These are phyloP conservation scores for Sclerotiophoma versabilis DNA, from an alignment of 2,329 filamentous ascomycete species.

Conservation along the genomic window DNA sequence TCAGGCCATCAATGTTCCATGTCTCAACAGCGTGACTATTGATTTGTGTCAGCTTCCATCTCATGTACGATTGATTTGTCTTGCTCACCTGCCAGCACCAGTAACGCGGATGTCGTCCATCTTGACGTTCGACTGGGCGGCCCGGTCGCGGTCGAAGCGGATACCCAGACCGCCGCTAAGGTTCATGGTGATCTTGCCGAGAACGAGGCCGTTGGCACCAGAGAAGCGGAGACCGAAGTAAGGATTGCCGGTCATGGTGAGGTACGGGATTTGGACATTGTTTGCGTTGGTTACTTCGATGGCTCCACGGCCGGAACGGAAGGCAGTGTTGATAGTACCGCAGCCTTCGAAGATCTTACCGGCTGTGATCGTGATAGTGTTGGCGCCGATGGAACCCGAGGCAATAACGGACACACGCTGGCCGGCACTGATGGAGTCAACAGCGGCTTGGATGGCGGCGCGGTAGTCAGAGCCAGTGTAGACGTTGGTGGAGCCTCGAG, in stretches of 20 bases:
- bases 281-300: conserved; percentile 61
- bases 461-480: conserved; percentile 64
- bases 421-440: conserved; percentile 60
- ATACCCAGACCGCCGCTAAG: conserved; percentile 63
- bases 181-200: conserved; percentile 64
- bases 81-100: conserved; percentile 56
- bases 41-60: neutral
- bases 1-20: conserved; percentile 65
- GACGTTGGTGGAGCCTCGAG: conserved; percentile 53
- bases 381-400: conserved; percentile 63
- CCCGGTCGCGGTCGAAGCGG: conserved; percentile 63
- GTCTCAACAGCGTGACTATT: conserved; percentile 63
- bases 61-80: no score
- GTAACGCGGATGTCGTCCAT: conserved; percentile 62
- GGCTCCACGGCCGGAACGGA: conserved; percentile 57
- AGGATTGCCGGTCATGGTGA: conserved; percentile 64
- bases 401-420: conserved; percentile 63
- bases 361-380: conserved; percentile 58
- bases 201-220: conserved; percentile 56
- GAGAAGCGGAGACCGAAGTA: conserved; percentile 66
- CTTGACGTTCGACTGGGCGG: conserved; percentile 61
- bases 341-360: conserved; percentile 67
- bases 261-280: conserved; percentile 62
- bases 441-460: conserved; percentile 61
- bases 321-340: conserved; percentile 61